Evolutionary conservation across 2,329 filamentous ascomycete species (phyloP).

Genomic region (Orbilia oligospora): DNA sequence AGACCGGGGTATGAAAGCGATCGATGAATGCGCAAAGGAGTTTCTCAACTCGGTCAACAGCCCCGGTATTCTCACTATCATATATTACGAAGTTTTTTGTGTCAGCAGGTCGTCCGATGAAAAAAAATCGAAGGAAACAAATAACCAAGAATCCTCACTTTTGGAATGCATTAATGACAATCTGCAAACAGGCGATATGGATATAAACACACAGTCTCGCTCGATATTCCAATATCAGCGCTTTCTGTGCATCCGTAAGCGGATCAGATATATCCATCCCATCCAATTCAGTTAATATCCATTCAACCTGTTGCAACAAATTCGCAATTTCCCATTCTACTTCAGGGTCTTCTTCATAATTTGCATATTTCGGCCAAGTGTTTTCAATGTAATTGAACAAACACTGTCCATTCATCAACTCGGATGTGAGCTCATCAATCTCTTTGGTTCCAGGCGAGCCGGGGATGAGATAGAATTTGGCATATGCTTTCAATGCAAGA

Average conservation of each 20-base stretch:
- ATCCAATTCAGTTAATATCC: constrained; percentile 37
- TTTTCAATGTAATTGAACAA: constrained; percentile 45
- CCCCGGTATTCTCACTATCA: constrained; percentile 6
- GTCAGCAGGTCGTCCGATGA: background rate
- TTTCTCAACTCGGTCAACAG: constrained; percentile 15
- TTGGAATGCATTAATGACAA: constrained; percentile 40
- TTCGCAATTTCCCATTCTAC: constrained; percentile 39
- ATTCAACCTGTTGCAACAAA: constrained; percentile 37
- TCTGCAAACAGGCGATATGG: constrained; percentile 38
- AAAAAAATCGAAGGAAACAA: background rate
- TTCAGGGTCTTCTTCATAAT: constrained; percentile 38
- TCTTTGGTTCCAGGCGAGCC: background rate
- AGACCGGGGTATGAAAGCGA: constrained; percentile 26
- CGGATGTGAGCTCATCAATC: constrained; percentile 39
- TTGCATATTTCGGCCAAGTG: constrained; percentile 41
- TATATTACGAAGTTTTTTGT: background rate
- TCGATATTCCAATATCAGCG: constrained; percentile 23
- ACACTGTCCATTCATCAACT: constrained; percentile 47
- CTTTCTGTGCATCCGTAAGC: constrained; percentile 15
- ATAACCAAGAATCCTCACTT: constrained; percentile 4
- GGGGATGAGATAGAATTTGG: constrained; percentile 28
- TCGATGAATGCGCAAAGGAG: constrained; percentile 29
- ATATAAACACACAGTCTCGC: constrained; percentile 33
- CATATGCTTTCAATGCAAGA: constrained; percentile 31
- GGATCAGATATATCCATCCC: constrained; percentile 23